Percentiles rank a stretch among this genome's conserved stretches.
phyloP scores from a whole-genome alignment of 768 basidiomycete genomes.

The Gloeophyllum trabeum region DNA sequence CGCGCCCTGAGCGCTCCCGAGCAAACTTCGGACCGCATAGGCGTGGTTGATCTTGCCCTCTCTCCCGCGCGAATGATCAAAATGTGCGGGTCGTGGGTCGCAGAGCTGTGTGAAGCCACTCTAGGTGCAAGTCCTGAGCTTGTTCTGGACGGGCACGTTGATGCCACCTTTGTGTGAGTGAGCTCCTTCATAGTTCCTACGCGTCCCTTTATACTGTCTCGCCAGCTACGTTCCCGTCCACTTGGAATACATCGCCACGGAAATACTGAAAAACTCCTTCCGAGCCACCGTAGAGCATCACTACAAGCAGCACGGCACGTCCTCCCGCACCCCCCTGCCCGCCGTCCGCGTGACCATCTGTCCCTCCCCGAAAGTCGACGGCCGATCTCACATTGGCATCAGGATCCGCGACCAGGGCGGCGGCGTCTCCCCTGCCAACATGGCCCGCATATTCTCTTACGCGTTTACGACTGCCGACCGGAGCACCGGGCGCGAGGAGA shows the following conservation, averaged over 20 bases:
- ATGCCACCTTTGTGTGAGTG: constrained; percentile 72
- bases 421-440: constrained; percentile 63
- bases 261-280: constrained; percentile 86
- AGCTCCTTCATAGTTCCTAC: no score
- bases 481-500: constrained; percentile 24
- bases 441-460: constrained; percentile 80
- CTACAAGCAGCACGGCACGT: constrained; percentile 25
- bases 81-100: constrained; percentile 77
- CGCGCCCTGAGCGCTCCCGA: constrained; percentile 40
- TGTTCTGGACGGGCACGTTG: constrained; percentile 56
- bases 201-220: no score
- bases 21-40: constrained; percentile 34
- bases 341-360: constrained; percentile 67
- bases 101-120: constrained; percentile 76
- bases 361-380: constrained; percentile 28
- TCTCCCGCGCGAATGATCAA: constrained; percentile 64
- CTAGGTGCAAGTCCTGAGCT: constrained; percentile 62
- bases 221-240: constrained; percentile 79
- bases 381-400: constrained; percentile 52
- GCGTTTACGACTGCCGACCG: constrained; percentile 81
- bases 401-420: constrained; percentile 83
- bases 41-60: constrained; percentile 65
- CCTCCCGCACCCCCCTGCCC: constrained; percentile 29
- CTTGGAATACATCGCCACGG: constrained; percentile 84
- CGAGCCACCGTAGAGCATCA: constrained; percentile 81